Evolutionary conservation across 2,329 filamentous ascomycete species (phyloP), one percentile per base, ranked within the genome.

Genomic region (Celoporthe dispersa): DNA sequence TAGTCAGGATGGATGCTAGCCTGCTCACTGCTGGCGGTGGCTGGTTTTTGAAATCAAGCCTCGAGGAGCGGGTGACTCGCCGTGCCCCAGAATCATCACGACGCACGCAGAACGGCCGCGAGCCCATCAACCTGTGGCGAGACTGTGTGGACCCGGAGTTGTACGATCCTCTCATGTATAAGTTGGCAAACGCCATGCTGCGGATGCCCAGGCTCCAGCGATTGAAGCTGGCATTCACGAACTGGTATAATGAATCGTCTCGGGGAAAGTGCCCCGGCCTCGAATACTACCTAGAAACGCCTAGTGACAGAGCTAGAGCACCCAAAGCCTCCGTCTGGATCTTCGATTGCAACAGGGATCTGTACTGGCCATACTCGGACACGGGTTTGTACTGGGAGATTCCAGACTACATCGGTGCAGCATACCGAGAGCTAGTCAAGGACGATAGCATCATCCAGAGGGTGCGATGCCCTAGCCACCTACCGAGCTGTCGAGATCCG

Each of bases 131-230:
- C 28, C 28, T 57, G 12, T 55, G 53, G 53, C 53, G 53, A 2
- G 28, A 57, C 7, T 14, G 53, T 16, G 53, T 57, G 53, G 25
- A 57, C 5, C 53, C 53, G 1, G 19, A 8, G 2, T 31, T 7
- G 28, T 57, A 57, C 25, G 16, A 31, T 19, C 53, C 53, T 16
- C 53, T 57, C 28, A 33, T 57, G 53, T 28, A 31, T 6, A 57
- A 8, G 14, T 9, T 57, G 25, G 28, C 53, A 16, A 19, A 57
- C 1, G 53, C 53, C 53, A 57, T 57, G 53, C 28, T 57, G 25
- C 53, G 25, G 53, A 57, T 57, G 53, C 53, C 53, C 25, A 57
- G 33, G 53, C 53, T 57, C 16, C 53, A 57, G 53, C 53, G 28
- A 16, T 19, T 57, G 53, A 57, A 33, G 53, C 25, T 57, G 25